Percentiles rank a stretch among this genome's conserved stretches.
Conservation (phyloP, 768 basidiomycete species). For the Lactarius pseudohatsudake region DNA sequence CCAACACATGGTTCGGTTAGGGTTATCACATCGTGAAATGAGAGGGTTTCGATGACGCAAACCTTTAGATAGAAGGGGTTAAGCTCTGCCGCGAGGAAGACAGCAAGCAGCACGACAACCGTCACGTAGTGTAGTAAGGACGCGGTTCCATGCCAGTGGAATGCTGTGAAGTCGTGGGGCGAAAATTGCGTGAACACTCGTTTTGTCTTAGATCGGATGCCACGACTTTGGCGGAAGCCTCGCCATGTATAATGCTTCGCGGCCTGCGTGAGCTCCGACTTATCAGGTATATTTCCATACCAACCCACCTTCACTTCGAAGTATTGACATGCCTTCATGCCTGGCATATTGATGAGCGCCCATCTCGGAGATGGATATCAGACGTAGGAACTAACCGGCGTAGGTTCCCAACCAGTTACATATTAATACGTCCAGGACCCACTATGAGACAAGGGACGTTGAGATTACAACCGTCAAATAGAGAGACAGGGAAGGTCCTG, state of each 20-base stretch:
- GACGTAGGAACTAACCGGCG: constrained; percentile 50
- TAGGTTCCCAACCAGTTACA: constrained; percentile 91
- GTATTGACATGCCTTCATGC: constrained; percentile 86
- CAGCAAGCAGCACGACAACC: constrained; percentile 72
- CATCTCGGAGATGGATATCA: constrained; percentile 26
- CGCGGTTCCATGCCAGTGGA: constrained; percentile 83
- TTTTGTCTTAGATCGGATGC: constrained; percentile 74
- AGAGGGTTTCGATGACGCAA: constrained; percentile 25
- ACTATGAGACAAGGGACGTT: constrained; percentile 44
- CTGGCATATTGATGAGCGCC: constrained; percentile 39
- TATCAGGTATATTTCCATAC: constrained; percentile 13
- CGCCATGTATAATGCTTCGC: constrained; percentile 81
- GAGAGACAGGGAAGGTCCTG: constrained; percentile 35
- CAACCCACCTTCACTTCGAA: constrained; percentile 62
- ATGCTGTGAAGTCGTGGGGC: constrained; percentile 84
- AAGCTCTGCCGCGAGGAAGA: constrained; percentile 81
- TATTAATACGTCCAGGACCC: constrained; percentile 81
- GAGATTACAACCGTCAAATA: constrained; percentile 13
- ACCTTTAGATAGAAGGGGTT: constrained; percentile 90
- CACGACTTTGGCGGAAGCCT: constrained; percentile 74
- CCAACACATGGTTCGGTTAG: constrained; percentile 2
- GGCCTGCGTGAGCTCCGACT: constrained; percentile 15
- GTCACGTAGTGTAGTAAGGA: constrained; percentile 70
- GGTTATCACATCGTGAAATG: constrained; percentile 1
- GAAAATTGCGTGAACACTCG: constrained; percentile 83